Base-by-base conservation (phyloP, 2,329 filamentous ascomycete species). In the Penicillium griseofulvum region DNA sequence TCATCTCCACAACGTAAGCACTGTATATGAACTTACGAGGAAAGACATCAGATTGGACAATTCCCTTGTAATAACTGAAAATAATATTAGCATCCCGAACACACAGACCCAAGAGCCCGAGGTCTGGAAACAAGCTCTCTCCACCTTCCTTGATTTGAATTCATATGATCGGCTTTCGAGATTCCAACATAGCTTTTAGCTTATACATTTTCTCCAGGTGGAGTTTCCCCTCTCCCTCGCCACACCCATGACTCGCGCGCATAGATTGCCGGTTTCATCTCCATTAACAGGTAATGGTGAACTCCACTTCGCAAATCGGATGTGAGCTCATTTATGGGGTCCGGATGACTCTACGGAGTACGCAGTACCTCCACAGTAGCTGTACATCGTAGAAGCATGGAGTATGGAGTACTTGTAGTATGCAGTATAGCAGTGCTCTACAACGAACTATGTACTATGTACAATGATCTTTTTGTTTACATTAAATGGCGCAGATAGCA, bases 81-180 rank as follows among this genome's bases (percentile, higher is more conserved):
- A 14, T n/a, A n/a, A n/a, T n/a, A n/a, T n/a, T 43, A 2, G 37
- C 17, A 37, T 50, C 33, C 39, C 28, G 38, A 12, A 43, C 9
- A 28, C 9, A 22, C 36, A 37, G 44, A 34, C 7, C 43, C 26
- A 5, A 19, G n/a, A n/a, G 19, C 45, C 12, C 19, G 31, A 16
- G 14, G 24, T 11, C 34, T 5, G 26, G 26, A 51, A 51, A 54
- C 39, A 51, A 51, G 47, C 47, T 54, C 38, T 46, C 33, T 53
- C 51, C 51, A 48, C 28, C 22, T 54, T 44, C 47, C 14, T 29
- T 49, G 46, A 22, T 22, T 47, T 10, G 22, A 26, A n/a, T 29
- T 28, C 12, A 31, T 14, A 34, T 16, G 38, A 54, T 54, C 38
- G 24, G 42, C 39, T 37, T 17, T 17, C 24, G 2, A 17, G 22